A percentile compares a stretch with the other conserved stretches of the same genome.
These are phyloP conservation scores for Trichophyton equinum DNA, from an alignment of 2,329 filamentous ascomycete genomes.

Conservation along the genomic window DNA sequence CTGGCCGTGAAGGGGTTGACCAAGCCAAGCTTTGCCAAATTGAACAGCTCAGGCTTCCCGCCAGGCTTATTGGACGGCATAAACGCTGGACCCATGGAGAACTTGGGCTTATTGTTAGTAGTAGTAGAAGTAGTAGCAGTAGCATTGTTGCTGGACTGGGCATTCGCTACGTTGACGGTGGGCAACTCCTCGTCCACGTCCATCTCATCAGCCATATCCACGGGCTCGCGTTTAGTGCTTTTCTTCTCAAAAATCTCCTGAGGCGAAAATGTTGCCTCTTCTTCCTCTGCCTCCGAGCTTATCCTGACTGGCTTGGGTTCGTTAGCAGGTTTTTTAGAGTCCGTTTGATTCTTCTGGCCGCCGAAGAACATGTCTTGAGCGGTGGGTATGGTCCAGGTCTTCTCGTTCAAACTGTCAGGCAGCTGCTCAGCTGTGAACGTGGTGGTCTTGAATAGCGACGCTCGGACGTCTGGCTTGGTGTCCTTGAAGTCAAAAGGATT, in stretches of 20 bases:
- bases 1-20: constrained; percentile 38
- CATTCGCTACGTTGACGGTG: constrained; percentile 4
- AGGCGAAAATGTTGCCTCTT: constrained; percentile 20
- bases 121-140: too few species aligned
- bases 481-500: constrained; percentile 1
- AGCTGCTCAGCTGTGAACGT: constrained; percentile 31
- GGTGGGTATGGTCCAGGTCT: constrained; percentile 24
- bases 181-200: constrained; percentile 33
- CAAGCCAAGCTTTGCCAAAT: constrained; percentile 40
- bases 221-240: background rate
- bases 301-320: constrained; percentile 26
- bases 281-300: constrained; percentile 30
- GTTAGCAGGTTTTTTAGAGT: constrained; percentile 24
- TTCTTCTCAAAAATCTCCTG: constrained; percentile 10
- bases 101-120: background rate
- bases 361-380: constrained; percentile 15
- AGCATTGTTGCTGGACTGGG: background rate
- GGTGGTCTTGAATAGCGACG: constrained; percentile 20
- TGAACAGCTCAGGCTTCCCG: constrained; percentile 21
- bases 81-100: background rate
- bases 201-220: constrained; percentile 30
- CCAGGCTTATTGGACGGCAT: constrained; percentile 4
- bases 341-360: constrained; percentile 17
- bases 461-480: constrained; percentile 11
- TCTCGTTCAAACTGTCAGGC: constrained; percentile 26